Conservation (phyloP, 1,139 yeast species). For the Geotrichum europaeum region DNA sequence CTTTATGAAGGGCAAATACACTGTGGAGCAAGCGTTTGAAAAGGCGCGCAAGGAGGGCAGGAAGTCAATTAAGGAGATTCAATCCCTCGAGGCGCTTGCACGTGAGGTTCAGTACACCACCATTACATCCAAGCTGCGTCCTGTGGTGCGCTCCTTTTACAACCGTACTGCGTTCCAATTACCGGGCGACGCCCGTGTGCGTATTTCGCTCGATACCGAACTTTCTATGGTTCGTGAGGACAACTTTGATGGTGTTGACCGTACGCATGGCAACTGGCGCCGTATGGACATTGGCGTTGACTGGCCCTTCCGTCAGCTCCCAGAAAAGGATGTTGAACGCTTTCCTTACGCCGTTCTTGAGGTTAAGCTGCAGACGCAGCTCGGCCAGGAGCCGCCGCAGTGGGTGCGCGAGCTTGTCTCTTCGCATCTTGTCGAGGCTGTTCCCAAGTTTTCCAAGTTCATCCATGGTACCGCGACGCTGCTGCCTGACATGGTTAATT, state of each 20-base stretch:
- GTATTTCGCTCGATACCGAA: conserved; percentile 95
- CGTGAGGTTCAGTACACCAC: conserved; percentile 88
- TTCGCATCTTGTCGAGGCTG: conserved; percentile 94
- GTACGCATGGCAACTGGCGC: conserved; percentile 94
- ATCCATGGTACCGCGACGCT: conserved; percentile 92
- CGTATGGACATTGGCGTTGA: conserved; percentile 97
- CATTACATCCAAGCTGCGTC: conserved; percentile 75
- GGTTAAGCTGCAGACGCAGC: conserved; percentile 92
- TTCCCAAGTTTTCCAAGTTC: conserved; percentile 93
- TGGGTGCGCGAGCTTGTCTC: conserved; percentile 93
- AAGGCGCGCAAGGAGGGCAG: conserved; percentile 90
- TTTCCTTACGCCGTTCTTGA: conserved; percentile 97
- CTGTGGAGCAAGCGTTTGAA: conserved; percentile 85
- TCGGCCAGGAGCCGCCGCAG: conserved; percentile 97
- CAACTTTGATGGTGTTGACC: conserved; percentile 84
- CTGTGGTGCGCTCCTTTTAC: conserved; percentile 92
- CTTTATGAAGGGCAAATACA: conserved; percentile 73
- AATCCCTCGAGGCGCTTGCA: conserved; percentile 84
- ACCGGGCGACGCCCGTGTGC: conserved; percentile 98
- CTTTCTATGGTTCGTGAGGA: conserved; percentile 95
- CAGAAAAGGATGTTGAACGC: conserved; percentile 78
- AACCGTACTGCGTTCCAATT: conserved; percentile 97
- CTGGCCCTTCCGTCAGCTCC: conserved; percentile 83
- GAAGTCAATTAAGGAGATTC: conserved; percentile 80
- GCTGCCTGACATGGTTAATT: conserved; percentile 70